These are phyloP conservation scores for Fusarium xyrophilum DNA, from an alignment of 2,329 filamentous ascomycete genomes.

Conservation along the genomic window DNA sequence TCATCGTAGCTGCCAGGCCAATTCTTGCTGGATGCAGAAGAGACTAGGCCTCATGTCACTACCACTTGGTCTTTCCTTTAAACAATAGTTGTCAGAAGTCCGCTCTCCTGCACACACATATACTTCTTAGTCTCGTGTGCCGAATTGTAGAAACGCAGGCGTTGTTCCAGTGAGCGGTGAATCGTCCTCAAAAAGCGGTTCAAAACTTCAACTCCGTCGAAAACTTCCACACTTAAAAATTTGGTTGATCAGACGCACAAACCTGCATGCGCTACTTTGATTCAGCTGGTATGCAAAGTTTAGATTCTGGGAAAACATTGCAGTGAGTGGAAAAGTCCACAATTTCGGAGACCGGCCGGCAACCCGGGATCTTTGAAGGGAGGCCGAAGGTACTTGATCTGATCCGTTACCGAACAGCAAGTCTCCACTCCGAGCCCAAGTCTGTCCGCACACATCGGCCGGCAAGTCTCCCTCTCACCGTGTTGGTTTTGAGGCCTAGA, in stretches of 20 bases:
- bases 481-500: neutral
- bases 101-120: neutral
- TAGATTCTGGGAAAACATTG: neutral
- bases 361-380: neutral
- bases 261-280: slow-evolving; percentile 12
- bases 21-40: neutral
- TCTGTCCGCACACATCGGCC: slow-evolving; percentile 8
- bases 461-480: slow-evolving; percentile 8
- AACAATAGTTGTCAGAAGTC: neutral
- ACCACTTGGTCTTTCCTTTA: neutral
- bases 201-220: neutral
- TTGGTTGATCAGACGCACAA: slow-evolving; percentile 9
- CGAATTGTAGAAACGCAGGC: neutral
- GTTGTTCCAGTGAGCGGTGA: slow-evolving; percentile 2
- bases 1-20: slow-evolving; percentile 5
- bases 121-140: neutral
- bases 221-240: slow-evolving; percentile 26
- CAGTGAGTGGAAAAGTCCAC: slow-evolving; percentile 10
- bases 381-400: slow-evolving; percentile 18
- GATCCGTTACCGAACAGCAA: slow-evolving; percentile 32
- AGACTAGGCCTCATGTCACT: neutral
- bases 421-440: slow-evolving; percentile 22
- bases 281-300: neutral
- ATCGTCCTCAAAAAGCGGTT: neutral
- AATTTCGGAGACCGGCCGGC: slow-evolving; percentile 11